Conservation (phyloP, 345 rosid genomes). For the Noccaea bulbosa region DNA sequence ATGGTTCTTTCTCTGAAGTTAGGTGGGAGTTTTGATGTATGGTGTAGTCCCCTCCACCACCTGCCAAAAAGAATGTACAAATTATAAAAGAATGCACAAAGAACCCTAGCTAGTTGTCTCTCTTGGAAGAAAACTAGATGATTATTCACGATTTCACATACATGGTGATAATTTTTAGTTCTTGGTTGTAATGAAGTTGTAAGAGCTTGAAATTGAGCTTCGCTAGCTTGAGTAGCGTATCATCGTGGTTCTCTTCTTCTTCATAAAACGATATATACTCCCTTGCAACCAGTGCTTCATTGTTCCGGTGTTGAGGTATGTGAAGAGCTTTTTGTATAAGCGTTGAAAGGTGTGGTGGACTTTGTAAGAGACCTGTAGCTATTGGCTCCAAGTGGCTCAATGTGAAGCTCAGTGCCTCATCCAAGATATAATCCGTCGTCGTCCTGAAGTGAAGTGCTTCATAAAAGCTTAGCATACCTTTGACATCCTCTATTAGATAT, state of each 20-base stretch:
- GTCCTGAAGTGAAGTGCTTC: conserved; percentile 44
- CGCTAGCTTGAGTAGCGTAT: conserved; percentile 20
- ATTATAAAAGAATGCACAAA: not conserved
- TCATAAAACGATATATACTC: conserved; percentile 29
- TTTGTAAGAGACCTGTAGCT: not conserved
- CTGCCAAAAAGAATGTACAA: conserved; percentile 9
- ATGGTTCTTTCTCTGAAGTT: conserved; percentile 15
- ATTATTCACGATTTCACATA: not conserved
- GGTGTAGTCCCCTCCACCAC: conserved; percentile 26
- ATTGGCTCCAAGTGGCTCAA: not conserved
- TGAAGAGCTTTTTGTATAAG: conserved; percentile 15
- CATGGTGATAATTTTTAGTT: conserved; percentile 27
- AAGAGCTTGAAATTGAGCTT: conserved; percentile 30
- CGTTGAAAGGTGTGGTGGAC: conserved; percentile 3
- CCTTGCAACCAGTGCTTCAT: conserved; percentile 4
- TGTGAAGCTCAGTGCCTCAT: conserved; percentile 41
- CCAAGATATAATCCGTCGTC: conserved; percentile 43
- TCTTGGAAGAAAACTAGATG: not conserved
- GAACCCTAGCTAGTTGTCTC: not conserved
- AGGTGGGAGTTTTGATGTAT: not conserved
- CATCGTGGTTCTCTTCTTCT: conserved; percentile 14
- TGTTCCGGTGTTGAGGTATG: conserved; percentile 26
- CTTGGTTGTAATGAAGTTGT: conserved; percentile 25
- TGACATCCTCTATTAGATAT: conserved; percentile 26
- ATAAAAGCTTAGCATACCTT: conserved; percentile 46